Evolutionary conservation across 306 rosid species (phyloP).

Genomic region (Ormosia emarginata): DNA sequence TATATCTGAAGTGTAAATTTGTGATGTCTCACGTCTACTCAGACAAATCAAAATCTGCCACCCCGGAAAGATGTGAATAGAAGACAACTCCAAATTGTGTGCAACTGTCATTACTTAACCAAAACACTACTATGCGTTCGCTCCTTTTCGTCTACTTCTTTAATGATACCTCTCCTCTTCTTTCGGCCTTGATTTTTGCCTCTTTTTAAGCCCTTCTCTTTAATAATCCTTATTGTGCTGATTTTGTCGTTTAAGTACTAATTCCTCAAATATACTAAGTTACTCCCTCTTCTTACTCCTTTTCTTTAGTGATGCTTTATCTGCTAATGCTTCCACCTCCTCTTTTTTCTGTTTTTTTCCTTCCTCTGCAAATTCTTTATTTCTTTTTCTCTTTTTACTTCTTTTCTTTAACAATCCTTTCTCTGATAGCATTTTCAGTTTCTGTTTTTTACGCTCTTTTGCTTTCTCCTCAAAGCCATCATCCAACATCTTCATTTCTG

Average conservation of each 20-base stretch:
- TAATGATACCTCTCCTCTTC: neutral
- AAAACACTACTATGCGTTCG: neutral
- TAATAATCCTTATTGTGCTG: neutral
- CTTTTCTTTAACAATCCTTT: slow-evolving; percentile 63
- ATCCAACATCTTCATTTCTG: slow-evolving; percentile 76
- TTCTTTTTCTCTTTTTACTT: slow-evolving; percentile 49
- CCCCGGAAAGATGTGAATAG: neutral
- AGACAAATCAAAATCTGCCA: neutral
- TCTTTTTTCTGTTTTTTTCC: neutral
- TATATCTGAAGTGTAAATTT: neutral
- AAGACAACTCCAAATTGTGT: neutral
- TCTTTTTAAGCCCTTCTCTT: neutral
- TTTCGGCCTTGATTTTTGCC: neutral
- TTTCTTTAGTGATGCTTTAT: slow-evolving; percentile 11
- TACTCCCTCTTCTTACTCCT: slow-evolving; percentile 20
- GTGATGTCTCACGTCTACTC: neutral
- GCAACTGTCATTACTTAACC: neutral
- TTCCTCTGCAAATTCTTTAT: slow-evolving; percentile 26
- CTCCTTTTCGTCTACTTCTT: neutral
- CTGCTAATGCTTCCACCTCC: slow-evolving; percentile 3
- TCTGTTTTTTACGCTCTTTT: slow-evolving; percentile 68
- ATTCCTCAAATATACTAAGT: neutral
- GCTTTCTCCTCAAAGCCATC: slow-evolving; percentile 80
- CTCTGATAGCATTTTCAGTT: slow-evolving; percentile 51
- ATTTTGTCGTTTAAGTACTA: neutral